phyloP scores from a whole-genome alignment of 257 asterid genomes.

The Salvia rosmarinus region DNA sequence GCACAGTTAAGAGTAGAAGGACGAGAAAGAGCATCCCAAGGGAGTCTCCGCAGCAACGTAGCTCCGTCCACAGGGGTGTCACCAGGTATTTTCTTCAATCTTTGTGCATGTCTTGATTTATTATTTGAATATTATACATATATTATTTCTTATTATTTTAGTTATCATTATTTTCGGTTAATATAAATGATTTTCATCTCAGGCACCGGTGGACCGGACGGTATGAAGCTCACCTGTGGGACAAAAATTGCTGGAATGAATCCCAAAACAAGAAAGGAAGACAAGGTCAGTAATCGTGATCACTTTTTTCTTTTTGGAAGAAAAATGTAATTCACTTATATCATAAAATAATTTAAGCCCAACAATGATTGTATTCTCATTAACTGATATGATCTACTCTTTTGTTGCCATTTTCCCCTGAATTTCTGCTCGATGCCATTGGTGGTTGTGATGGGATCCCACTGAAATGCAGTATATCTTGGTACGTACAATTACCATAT shows the following conservation, averaged over 20 bases:
- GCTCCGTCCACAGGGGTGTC: conserved; percentile 78
- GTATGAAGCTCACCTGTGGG: conserved; percentile 96
- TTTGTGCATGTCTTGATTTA: not conserved
- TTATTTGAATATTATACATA: no score
- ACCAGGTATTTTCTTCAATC: conserved; percentile 51
- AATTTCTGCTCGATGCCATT: conserved; percentile 28
- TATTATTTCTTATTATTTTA: not conserved
- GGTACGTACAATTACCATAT: conserved; percentile 54
- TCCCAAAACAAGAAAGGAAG: conserved; percentile 90
- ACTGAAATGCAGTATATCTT: conserved; percentile 73
- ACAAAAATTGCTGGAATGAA: conserved; percentile 93
- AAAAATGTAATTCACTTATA: not conserved
- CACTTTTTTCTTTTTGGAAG: not conserved
- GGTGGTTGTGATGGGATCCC: conserved; percentile 53
- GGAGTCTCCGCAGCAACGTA: conserved; percentile 70
- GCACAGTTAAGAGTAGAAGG: conserved; percentile 18
- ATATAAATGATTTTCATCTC: not conserved
- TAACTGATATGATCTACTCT: not conserved
- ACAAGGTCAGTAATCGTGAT: conserved; percentile 59
- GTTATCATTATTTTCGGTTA: not conserved
- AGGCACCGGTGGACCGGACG: conserved; percentile 99
- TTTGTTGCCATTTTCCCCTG: not conserved
- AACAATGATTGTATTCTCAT: not conserved
- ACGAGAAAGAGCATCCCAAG: conserved; percentile 62
- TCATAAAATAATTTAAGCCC: not conserved